A percentile compares a stretch with the other conserved stretches of the same genome.
Conservation (phyloP, 2,329 filamentous ascomycete species). For the Pseudocercospora eumusae region DNA sequence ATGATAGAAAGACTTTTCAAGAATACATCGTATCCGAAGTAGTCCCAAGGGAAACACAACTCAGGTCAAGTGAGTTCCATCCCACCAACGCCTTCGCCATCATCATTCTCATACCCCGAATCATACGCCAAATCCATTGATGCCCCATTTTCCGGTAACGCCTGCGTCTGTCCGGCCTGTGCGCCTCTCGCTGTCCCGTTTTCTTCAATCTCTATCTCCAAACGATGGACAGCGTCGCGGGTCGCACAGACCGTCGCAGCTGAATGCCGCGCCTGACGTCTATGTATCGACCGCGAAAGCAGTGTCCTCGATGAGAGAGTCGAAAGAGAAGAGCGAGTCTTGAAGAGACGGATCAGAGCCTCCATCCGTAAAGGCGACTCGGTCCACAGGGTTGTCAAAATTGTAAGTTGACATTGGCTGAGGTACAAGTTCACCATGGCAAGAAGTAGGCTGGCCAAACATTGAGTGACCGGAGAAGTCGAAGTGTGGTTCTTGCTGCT, state of each 20-base stretch:
- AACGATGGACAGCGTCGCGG: slow-evolving; percentile 38
- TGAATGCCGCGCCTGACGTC: slow-evolving; percentile 49
- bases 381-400: slow-evolving; percentile 40
- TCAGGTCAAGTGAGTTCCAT: slow-evolving; percentile 2
- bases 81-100: slow-evolving; percentile 18
- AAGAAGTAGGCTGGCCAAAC: slow-evolving; percentile 37
- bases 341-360: slow-evolving; percentile 39
- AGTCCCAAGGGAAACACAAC: slow-evolving; percentile 3
- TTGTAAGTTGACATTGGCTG: slow-evolving; percentile 38
- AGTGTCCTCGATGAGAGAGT: slow-evolving; percentile 46
- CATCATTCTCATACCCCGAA: slow-evolving; percentile 10
- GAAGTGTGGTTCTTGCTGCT: slow-evolving; percentile 35
- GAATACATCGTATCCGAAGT: background rate
- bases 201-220: slow-evolving; percentile 22
- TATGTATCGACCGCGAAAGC: slow-evolving; percentile 43
- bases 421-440: slow-evolving; percentile 38
- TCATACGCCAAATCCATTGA: slow-evolving; percentile 11
- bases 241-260: slow-evolving; percentile 49
- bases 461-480: slow-evolving; percentile 25
- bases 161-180: slow-evolving; percentile 11
- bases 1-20: background rate
- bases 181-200: background rate
- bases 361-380: slow-evolving; percentile 42
- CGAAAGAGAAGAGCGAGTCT: slow-evolving; percentile 39
- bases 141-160: slow-evolving; percentile 11